Base-by-base conservation (phyloP, 1,284 basidiomycete genomes). In the Ceratobasidium papillatum region DNA sequence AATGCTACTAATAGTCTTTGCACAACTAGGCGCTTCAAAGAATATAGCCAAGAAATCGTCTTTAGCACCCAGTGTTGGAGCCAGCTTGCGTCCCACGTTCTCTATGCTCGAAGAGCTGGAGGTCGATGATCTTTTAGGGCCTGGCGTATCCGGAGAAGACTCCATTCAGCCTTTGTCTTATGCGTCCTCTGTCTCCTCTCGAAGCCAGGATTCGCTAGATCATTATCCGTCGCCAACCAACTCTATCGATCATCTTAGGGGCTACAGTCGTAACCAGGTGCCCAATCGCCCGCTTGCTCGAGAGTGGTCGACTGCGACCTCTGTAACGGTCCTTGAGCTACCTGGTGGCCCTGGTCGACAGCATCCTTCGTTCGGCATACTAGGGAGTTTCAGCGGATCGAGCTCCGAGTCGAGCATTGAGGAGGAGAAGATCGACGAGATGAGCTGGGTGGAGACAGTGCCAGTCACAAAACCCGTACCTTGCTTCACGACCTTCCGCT, bases 21-120 rank as follows among this genome's bases (percentile, higher is more conserved):
- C 32, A 22, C 1, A 59, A 36, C n/a, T 45, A 72, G 69, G 43
- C 25, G 32, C 43, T 14, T 62, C 69, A 51, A 52, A 58, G 30
- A 25, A 43, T 25, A 27, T 43, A 27, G n/a, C 36, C 36, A 34
- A 32, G 14, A 51, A 45, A 27, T n/a, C 58, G 34, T 62, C 69
- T 19, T 45, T 19, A 17, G 25, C 69, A n/a, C 36, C 43, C 19
- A 58, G 45, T 30, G n/a, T 27, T 36, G 56, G 69, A 51, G 69
- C 58, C 17, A 61, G 58, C 22, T 25, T 72, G 47, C 19, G 36
- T 11, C 69, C 69, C 27, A 72, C 69, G n/a, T 45, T 56, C 30
- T 72, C 69, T 7, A 72, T 72, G 69, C 22, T 72, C 34, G 69
- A 72, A 45, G 69, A 72, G 27, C 52, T 47, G 32, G 69, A 72